These are phyloP conservation scores for Psilocybe mexicana DNA, from an alignment of 1,284 basidiomycete species.

Conservation along the genomic window DNA sequence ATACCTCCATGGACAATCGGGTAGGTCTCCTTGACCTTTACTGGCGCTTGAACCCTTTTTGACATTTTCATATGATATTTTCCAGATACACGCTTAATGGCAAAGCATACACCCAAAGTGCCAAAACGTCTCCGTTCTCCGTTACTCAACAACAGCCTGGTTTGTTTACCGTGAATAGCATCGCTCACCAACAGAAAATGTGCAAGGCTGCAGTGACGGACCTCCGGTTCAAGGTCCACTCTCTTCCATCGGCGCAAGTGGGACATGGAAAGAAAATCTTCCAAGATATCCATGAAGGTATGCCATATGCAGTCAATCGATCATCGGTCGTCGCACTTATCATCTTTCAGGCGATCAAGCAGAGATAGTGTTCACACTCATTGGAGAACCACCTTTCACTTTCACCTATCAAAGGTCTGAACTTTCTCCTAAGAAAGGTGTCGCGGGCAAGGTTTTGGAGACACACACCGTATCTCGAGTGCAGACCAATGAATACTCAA, in stretches of 20 bases:
- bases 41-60: background rate
- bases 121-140: slow-evolving; percentile 80
- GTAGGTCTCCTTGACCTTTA: slow-evolving; percentile 41
- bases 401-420: slow-evolving; percentile 91
- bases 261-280: slow-evolving; percentile 80
- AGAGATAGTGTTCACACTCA: slow-evolving; percentile 87
- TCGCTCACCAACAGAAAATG: slow-evolving; percentile 90
- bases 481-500: slow-evolving; percentile 76
- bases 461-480: slow-evolving; percentile 88
- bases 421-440: slow-evolving; percentile 61
- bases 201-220: slow-evolving; percentile 83
- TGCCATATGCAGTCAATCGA: slow-evolving; percentile 9
- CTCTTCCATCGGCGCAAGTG: slow-evolving; percentile 86
- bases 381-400: slow-evolving; percentile 92
- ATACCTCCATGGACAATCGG: slow-evolving; percentile 94
- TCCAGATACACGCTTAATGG: slow-evolving; percentile 81
- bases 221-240: slow-evolving; percentile 76
- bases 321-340: background rate
- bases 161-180: slow-evolving; percentile 78
- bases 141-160: slow-evolving; percentile 82
- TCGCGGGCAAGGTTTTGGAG: slow-evolving; percentile 75
- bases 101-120: slow-evolving; percentile 73
- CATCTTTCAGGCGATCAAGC: slow-evolving; percentile 76
- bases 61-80: slow-evolving; percentile 3
- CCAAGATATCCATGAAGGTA: slow-evolving; percentile 88